These are phyloP conservation scores for Leptographium flavum DNA, from an alignment of 2,329 filamentous ascomycete genomes.

Conservation along the genomic window DNA sequence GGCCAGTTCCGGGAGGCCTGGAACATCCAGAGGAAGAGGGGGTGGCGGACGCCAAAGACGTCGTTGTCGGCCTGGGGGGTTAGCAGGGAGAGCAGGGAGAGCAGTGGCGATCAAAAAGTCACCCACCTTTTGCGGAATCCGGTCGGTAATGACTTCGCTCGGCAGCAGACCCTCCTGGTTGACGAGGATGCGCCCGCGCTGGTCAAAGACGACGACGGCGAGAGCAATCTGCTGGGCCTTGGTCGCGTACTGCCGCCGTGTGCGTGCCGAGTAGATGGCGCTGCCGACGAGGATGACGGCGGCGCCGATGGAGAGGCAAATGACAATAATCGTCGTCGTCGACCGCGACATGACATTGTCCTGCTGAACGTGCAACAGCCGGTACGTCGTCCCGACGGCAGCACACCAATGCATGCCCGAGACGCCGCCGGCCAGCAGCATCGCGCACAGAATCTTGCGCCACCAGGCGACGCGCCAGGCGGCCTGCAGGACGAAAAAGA, in stretches of 20 bases:
- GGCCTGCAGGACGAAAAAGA: constrained; percentile 66
- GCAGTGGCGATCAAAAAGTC: too few species aligned
- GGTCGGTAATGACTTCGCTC: constrained; percentile 63
- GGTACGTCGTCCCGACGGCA: constrained; percentile 55
- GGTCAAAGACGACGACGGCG: constrained; percentile 53
- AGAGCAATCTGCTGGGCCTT: constrained; percentile 47
- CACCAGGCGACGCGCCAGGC: constrained; percentile 69
- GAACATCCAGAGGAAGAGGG: constrained; percentile 79
- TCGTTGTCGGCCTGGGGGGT: constrained; percentile 49
- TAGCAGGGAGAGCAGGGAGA: constrained; percentile 24
- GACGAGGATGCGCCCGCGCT: constrained; percentile 51
- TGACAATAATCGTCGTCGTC: constrained; percentile 59
- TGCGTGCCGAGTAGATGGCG: constrained; percentile 22
- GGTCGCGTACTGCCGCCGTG: constrained; percentile 29
- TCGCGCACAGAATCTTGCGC: constrained; percentile 53
- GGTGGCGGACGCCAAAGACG: constrained; percentile 60
- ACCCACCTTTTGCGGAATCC: constrained; percentile 14
- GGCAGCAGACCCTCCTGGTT: constrained; percentile 56
- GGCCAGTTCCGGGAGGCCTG: constrained; percentile 67
- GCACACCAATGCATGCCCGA: constrained; percentile 85
- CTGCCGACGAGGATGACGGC: constrained; percentile 44
- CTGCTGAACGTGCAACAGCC: constrained; percentile 32
- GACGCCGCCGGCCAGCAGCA: constrained; percentile 57
- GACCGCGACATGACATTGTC: constrained; percentile 36
- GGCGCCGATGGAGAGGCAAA: constrained; percentile 47